These are phyloP conservation scores for Beauveria australis DNA, from an alignment of 2,329 filamentous ascomycete genomes.

Conservation along the genomic window DNA sequence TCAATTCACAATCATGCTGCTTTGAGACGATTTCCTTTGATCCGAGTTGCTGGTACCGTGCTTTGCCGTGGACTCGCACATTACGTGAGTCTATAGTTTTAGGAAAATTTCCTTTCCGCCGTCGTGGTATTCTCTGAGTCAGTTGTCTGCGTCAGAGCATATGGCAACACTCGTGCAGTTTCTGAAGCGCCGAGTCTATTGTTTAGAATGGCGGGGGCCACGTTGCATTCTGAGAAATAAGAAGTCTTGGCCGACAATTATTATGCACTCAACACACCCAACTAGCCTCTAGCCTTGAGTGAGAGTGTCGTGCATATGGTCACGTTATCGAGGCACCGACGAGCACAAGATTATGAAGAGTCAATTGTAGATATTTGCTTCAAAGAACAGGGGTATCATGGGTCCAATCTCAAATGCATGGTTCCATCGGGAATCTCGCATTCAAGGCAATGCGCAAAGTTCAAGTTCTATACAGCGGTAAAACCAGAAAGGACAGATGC, in stretches of 20 bases:
- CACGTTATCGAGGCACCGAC: background rate
- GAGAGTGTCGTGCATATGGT: background rate
- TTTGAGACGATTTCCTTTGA: background rate
- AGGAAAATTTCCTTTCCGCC: background rate
- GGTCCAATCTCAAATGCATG: background rate
- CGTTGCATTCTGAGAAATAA: background rate
- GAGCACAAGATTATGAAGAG: background rate
- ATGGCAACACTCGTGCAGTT: too few relatives aligned
- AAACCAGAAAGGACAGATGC: background rate
- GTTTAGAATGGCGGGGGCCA: background rate
- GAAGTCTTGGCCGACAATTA: background rate
- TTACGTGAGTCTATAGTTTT: background rate
- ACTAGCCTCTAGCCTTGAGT: too few relatives aligned
- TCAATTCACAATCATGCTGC: background rate
- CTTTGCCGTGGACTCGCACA: background rate
- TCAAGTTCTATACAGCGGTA: background rate
- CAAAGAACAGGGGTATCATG: slow-evolving; percentile 1
- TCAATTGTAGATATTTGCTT: too few relatives aligned
- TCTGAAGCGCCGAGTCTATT: too few relatives aligned
- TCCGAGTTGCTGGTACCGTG: background rate
- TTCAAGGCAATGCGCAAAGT: background rate
- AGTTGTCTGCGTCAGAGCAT: background rate
- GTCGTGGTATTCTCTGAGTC: background rate
- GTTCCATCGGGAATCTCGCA: background rate
- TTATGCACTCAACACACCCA: too few relatives aligned